A percentile compares a stretch with the other conserved stretches of the same genome.
Evolutionary conservation across 1,284 basidiomycete species (phyloP).

Genomic region (Trichosporon faecale): DNA sequence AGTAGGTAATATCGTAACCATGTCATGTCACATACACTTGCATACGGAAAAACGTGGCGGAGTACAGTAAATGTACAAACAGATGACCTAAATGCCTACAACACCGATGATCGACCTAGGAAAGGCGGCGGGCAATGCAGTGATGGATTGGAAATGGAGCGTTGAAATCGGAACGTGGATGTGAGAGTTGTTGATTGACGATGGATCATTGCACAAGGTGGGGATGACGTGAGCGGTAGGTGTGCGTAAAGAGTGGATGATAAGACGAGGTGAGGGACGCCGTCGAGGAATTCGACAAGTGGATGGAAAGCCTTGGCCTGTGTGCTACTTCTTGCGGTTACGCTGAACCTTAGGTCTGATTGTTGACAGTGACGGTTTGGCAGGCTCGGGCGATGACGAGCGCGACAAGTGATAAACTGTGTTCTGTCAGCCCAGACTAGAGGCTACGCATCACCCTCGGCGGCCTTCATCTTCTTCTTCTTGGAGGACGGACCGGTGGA

Average conservation of each 20-base stretch:
- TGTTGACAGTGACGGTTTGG: neutral
- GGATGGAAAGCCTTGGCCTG: too few relatives aligned
- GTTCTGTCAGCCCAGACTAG: neutral
- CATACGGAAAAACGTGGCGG: neutral
- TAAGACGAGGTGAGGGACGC: too few relatives aligned
- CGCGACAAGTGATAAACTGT: neutral
- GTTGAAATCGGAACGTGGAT: neutral
- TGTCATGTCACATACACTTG: constrained; percentile 1
- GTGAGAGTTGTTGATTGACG: constrained; percentile 5
- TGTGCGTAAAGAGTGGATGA: neutral
- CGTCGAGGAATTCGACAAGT: too few relatives aligned
- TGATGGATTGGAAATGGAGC: neutral
- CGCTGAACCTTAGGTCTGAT: neutral
- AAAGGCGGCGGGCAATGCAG: constrained; percentile 7
- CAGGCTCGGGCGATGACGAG: neutral
- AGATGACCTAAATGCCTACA: constrained; percentile 5
- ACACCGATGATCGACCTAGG: neutral
- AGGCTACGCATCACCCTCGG: neutral
- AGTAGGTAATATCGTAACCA: neutral
- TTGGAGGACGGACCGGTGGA: neutral
- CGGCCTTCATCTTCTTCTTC: neutral
- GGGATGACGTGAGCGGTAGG: neutral
- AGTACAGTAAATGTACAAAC: constrained; percentile 7
- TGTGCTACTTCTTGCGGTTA: too few relatives aligned
- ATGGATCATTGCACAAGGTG: neutral